Evolutionary conservation across 2,329 filamentous ascomycete genomes (phyloP).

Genomic region (Aspergillus intermedius): DNA sequence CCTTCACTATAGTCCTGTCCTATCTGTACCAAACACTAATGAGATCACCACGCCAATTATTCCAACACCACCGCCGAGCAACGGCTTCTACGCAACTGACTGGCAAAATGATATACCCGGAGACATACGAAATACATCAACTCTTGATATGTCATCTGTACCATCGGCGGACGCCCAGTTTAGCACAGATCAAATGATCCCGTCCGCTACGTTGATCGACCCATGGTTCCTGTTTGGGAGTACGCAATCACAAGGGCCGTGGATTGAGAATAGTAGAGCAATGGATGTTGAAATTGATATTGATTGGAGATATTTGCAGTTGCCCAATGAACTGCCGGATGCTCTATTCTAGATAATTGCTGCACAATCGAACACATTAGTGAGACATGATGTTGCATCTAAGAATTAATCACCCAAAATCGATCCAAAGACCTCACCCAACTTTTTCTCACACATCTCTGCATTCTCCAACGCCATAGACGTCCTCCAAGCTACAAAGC

Average conservation of each 20-base stretch:
- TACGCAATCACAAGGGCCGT: neutral
- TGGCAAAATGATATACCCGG: neutral
- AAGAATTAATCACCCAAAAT: constrained; percentile 5
- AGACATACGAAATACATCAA: neutral
- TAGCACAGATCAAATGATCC: neutral
- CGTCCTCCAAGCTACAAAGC: constrained; percentile 51
- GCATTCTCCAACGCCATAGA: constrained; percentile 10
- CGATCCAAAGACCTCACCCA: constrained; percentile 17
- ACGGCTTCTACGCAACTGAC: neutral
- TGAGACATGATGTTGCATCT: neutral
- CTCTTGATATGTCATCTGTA: neutral
- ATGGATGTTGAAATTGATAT: neutral
- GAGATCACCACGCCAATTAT: neutral
- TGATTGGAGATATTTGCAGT: neutral
- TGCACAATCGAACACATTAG: neutral
- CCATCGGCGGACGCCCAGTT: neutral
- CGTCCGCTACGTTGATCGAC: neutral
- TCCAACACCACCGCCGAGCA: neutral
- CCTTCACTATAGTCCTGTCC: neutral
- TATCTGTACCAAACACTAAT: neutral
- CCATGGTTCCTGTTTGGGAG: neutral
- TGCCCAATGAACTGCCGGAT: neutral
- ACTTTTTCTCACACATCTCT: constrained; percentile 12
- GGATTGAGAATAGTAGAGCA: neutral
- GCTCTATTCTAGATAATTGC: neutral